Base-by-base conservation (phyloP, 805 yeast genomes). In the Metschnikowia lunata region DNA sequence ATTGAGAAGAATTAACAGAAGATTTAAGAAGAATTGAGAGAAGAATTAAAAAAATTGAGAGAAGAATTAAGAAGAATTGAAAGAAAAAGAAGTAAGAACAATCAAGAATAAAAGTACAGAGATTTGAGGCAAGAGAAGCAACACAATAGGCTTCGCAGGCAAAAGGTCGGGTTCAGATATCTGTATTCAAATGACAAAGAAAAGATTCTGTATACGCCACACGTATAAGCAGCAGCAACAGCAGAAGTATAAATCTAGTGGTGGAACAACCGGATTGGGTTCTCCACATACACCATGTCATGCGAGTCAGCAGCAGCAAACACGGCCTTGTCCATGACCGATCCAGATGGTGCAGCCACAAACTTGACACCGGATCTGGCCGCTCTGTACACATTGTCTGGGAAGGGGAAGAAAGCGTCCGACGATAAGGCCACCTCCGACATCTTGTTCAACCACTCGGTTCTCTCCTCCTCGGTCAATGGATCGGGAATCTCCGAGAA, bases 391-490 rank as follows among this genome's bases (percentile, higher is more conserved):
- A 93, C 96, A 64, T 93, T 93, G 70, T 93, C 99, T 55, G 98
- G 93, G 93, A 93, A 93, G 71, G 99, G 99, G 95, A 93, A 93
- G 82, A 93, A 93, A 27, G 99, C 99, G 66, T 93, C 99, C 4
- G 97, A 89, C 13, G 97, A 85, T 57, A 90, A 76, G 10, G 98
- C 89, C 45, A 93, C 99, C 58, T 87, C 82, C 47, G 74, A 79
- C 66, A 89, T 78, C 72, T 89, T 80, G 50, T 71, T 58, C 54
- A 85, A 70, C 98, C 98, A 93, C 59, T 86, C 96, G 52, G 74
- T 72, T 71, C 91, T 88, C 76, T 93, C 99, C 52, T 75, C 81
- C 26, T 67, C 70, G 40, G 96, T 83, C 57, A 93, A 76, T 42
- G 96, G 96, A 56, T 71, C 76, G 56, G 99, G 99, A 30, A 90